Evolutionary conservation across 2,329 filamentous ascomycete genomes (phyloP).

Genomic region (Colletotrichum caudatum): DNA sequence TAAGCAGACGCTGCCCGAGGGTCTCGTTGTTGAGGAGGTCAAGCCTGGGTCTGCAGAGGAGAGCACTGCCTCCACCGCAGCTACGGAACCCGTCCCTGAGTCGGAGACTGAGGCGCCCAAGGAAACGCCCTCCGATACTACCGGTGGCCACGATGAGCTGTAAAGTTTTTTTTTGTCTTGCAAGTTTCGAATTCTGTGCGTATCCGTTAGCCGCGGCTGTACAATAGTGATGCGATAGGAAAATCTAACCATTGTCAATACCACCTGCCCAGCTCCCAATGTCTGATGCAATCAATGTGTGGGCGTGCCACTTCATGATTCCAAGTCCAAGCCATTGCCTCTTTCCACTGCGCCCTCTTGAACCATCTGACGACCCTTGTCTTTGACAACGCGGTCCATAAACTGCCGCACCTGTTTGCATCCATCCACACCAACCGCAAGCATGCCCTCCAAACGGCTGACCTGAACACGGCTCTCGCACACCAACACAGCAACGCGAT

Average conservation of each 20-base stretch:
- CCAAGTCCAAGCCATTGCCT: conserved; percentile 63
- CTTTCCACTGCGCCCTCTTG: conserved; percentile 64
- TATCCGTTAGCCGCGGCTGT: conserved; percentile 28
- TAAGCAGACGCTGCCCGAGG: conserved; percentile 80
- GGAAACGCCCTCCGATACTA: conserved; percentile 52
- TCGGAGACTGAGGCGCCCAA: conserved; percentile 48
- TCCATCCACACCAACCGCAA: conserved; percentile 91
- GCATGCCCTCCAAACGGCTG: conserved; percentile 86
- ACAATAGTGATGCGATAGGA: conserved; percentile 24
- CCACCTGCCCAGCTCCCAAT: conserved; percentile 1
- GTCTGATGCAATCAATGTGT: conserved; percentile 34
- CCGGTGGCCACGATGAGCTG: conserved; percentile 61
- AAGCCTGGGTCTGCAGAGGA: conserved; percentile 19
- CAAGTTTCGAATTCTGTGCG: conserved; percentile 11
- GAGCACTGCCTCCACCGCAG: conserved; percentile 32
- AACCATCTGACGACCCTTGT: conserved; percentile 74
- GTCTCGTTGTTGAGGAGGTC: conserved; percentile 59
- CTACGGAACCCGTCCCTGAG: conserved; percentile 34
- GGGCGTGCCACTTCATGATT: conserved; percentile 48
- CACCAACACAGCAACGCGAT: conserved; percentile 81
- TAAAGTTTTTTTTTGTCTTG: conserved; percentile 46
- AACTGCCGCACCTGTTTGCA: conserved; percentile 88
- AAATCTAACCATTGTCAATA: conserved; percentile 30
- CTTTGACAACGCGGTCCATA: conserved; percentile 82
- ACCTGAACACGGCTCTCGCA: conserved; percentile 92